Conservation (phyloP, 2,329 filamentous ascomycete genomes). For the Akanthomyces lecanii region DNA sequence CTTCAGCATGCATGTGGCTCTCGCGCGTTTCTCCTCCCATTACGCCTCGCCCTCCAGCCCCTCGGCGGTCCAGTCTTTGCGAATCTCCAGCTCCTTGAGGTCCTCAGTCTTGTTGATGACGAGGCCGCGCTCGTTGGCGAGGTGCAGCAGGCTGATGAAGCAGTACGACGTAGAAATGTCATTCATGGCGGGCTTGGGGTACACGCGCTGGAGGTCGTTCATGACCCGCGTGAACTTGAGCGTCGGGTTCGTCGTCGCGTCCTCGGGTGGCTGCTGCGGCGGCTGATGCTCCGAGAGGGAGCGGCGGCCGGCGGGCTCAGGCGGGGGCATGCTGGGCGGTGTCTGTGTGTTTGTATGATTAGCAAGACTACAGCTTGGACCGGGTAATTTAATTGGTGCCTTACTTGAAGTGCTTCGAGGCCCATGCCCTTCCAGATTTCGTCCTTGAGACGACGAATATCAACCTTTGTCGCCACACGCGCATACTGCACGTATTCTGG, state of each 20-base stretch:
- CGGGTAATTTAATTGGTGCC: constrained; percentile 18
- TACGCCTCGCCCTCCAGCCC: constrained; percentile 39
- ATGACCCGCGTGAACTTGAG: constrained; percentile 90
- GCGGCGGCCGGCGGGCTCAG: neutral
- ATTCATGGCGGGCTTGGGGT: constrained; percentile 78
- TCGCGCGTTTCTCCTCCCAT: neutral
- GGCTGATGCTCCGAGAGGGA: constrained; percentile 26
- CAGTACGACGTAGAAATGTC: constrained; percentile 93
- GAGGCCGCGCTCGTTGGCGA: constrained; percentile 90
- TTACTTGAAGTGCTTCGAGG: constrained; percentile 50
- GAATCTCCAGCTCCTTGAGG: constrained; percentile 56
- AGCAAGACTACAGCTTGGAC: neutral
- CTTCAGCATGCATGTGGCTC: too few relatives aligned
- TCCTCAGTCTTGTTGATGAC: constrained; percentile 63
- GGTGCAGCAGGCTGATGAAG: constrained; percentile 87
- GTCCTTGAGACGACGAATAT: constrained; percentile 64
- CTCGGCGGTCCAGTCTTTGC: constrained; percentile 59
- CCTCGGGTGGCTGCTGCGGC: constrained; percentile 28
- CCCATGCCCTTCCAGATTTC: constrained; percentile 66
- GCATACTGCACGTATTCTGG: constrained; percentile 70
- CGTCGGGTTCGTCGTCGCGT: constrained; percentile 42
- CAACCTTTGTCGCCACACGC: constrained; percentile 66
- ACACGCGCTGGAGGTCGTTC: constrained; percentile 81
- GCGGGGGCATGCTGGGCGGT: neutral
- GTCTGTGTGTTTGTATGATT: constrained; percentile 2